Evolutionary conservation across 148 eudicot genomes (phyloP).

Genomic region (Bassia scoparia): DNA sequence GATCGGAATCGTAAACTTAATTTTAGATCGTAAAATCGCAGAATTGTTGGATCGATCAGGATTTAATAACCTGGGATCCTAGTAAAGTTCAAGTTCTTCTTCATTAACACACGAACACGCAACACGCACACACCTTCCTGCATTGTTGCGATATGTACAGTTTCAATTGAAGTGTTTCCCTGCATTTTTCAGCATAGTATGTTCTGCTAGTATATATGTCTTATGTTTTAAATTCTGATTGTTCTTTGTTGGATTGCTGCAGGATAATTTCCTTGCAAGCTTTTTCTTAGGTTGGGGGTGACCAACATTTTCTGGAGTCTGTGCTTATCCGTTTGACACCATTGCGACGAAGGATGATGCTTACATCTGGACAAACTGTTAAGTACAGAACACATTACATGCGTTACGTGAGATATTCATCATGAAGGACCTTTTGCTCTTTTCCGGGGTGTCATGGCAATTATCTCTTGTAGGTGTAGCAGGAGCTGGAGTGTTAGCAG

Average conservation of each 20-base stretch:
- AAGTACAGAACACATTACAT: conserved; percentile 62
- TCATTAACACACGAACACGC: no score
- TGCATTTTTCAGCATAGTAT: neutral
- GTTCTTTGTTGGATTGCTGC: conserved; percentile 24
- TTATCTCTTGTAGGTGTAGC: conserved; percentile 89
- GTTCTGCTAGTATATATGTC: neutral
- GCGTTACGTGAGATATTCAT: conserved; percentile 66
- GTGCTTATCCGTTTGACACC: conserved; percentile 93
- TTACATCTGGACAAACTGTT: conserved; percentile 74
- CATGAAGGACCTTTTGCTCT: conserved; percentile 70
- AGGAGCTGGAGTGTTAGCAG: conserved; percentile 94
- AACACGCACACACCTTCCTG: no score
- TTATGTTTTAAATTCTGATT: neutral
- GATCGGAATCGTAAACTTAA: no score
- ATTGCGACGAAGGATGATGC: conserved; percentile 90
- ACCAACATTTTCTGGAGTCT: conserved; percentile 77
- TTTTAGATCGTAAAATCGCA: no score
- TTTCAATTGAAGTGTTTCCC: neutral
- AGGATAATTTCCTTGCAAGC: conserved; percentile 90
- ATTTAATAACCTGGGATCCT: no score
- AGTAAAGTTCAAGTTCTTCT: no score
- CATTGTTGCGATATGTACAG: neutral
- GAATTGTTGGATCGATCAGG: no score
- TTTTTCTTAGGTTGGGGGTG: conserved; percentile 87
- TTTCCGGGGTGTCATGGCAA: conserved; percentile 77